phyloP scores from a whole-genome alignment of 2,329 filamentous ascomycete species.

The Rutstroemia sydowiana region DNA sequence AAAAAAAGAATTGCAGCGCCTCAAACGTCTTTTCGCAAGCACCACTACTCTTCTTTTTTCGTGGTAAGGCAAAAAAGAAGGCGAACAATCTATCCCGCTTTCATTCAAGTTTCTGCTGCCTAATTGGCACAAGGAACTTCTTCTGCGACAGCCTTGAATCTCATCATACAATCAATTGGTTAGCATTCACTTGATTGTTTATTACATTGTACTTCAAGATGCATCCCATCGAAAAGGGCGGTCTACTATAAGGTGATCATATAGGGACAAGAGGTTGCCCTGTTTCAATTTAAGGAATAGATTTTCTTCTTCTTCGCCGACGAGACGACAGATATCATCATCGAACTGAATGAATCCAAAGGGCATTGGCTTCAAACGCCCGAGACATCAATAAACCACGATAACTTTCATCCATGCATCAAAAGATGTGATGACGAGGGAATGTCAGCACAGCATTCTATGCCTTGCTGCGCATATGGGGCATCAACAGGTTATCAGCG shows the following conservation, averaged over 20 bases:
- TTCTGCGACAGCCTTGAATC: background rate
- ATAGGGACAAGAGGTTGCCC: conserved; percentile 9
- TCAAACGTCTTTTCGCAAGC: background rate
- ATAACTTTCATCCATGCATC: background rate
- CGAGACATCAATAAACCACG: background rate
- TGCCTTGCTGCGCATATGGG: conserved; percentile 9
- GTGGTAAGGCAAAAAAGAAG: conserved; percentile 1
- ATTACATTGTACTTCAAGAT: background rate
- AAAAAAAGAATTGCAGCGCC: background rate
- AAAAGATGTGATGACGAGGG: background rate
- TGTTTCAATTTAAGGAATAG: background rate
- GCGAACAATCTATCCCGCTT: background rate
- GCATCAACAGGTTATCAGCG: background rate
- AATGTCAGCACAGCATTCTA: background rate
- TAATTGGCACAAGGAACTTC: background rate
- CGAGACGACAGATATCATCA: background rate
- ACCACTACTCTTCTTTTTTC: background rate
- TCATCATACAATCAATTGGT: background rate
- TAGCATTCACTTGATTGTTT: background rate
- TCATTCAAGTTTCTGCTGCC: background rate
- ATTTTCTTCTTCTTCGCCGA: background rate
- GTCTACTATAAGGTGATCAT: conserved; percentile 4
- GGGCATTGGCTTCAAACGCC: background rate
- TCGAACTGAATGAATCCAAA: background rate
- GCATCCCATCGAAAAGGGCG: background rate